A percentile compares a stretch with the other conserved stretches of the same genome.
These are phyloP conservation scores for Suhomyces bribrorum DNA, from an alignment of 1,139 yeast genomes.

Conservation along the genomic window DNA sequence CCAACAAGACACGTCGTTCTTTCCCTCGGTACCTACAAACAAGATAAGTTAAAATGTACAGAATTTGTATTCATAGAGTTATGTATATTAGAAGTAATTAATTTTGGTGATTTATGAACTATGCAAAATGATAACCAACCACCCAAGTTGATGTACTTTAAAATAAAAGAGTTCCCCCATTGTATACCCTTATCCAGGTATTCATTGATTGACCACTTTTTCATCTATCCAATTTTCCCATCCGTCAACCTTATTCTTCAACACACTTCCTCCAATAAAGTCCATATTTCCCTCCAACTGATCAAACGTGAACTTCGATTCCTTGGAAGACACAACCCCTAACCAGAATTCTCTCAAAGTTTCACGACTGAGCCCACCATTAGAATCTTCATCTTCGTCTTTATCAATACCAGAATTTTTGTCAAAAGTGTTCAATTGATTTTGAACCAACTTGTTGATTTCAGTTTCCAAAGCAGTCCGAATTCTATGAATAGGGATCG, in stretches of 20 bases:
- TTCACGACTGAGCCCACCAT: constrained; percentile 25
- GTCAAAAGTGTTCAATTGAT: constrained; percentile 22
- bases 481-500: constrained; percentile 68
- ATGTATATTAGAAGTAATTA: background rate
- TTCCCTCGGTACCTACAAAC: constrained; percentile 57
- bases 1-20: constrained; percentile 40
- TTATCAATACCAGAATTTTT: constrained; percentile 38
- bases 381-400: constrained; percentile 31
- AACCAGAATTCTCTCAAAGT: constrained; percentile 42
- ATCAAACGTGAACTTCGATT: constrained; percentile 53
- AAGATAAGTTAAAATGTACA: constrained; percentile 5
- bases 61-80: too few relatives aligned
- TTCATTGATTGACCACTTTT: constrained; percentile 52
- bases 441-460: constrained; percentile 55
- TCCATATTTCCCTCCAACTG: constrained; percentile 74
- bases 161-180: too few relatives aligned
- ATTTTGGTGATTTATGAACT: too few relatives aligned
- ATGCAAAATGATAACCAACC: too few relatives aligned
- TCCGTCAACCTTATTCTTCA: constrained; percentile 49
- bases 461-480: constrained; percentile 61
- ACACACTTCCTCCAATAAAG: constrained; percentile 69
- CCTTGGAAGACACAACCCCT: constrained; percentile 46
- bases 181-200: too few relatives aligned
- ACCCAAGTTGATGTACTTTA: too few relatives aligned
- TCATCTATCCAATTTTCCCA: constrained; percentile 85